Conservation (phyloP, 2,329 filamentous ascomycete species). For the Trichoderma cornu-damae region DNA sequence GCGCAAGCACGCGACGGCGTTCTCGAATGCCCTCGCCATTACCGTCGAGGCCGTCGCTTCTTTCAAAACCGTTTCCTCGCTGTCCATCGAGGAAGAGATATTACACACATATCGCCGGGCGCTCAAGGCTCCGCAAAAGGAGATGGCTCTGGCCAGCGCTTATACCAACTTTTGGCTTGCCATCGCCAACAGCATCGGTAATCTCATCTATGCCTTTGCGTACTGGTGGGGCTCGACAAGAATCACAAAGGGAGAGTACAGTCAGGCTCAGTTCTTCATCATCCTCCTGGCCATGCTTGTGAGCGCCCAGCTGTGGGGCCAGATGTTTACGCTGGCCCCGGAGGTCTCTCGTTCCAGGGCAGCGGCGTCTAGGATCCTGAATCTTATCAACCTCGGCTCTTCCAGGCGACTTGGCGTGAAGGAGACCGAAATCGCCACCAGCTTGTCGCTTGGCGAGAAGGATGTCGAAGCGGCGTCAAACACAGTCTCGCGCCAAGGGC, state of each 20-base stretch:
- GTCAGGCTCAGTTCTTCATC: slow-evolving; percentile 66
- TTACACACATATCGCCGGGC: slow-evolving; percentile 49
- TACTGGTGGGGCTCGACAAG: slow-evolving; percentile 76
- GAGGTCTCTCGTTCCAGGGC: slow-evolving; percentile 64
- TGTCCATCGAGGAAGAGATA: slow-evolving; percentile 50
- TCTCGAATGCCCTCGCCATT: slow-evolving; percentile 57
- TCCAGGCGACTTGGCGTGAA: slow-evolving; percentile 23
- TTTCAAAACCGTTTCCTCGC: slow-evolving; percentile 57
- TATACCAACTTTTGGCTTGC: slow-evolving; percentile 57
- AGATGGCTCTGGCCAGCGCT: slow-evolving; percentile 45
- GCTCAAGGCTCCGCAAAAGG: slow-evolving; percentile 48
- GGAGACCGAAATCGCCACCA: slow-evolving; percentile 16
- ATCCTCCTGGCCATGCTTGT: slow-evolving; percentile 67
- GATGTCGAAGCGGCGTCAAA: slow-evolving; percentile 40
- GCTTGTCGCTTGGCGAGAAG: slow-evolving; percentile 18
- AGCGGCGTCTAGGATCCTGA: slow-evolving; percentile 55
- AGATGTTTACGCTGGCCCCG: slow-evolving; percentile 69
- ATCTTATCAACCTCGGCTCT: slow-evolving; percentile 43
- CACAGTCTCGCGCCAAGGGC: slow-evolving; percentile 13
- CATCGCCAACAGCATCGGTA: slow-evolving; percentile 55
- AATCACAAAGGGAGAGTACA: slow-evolving; percentile 60
- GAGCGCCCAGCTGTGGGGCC: slow-evolving; percentile 66
- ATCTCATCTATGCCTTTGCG: slow-evolving; percentile 67
- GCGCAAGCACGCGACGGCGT: slow-evolving; percentile 58
- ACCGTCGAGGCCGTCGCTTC: slow-evolving; percentile 63